A percentile compares a stretch with the other conserved stretches of the same genome.
Conservation (phyloP, 805 yeast species). For the Wickerhamomyces mucosus region DNA sequence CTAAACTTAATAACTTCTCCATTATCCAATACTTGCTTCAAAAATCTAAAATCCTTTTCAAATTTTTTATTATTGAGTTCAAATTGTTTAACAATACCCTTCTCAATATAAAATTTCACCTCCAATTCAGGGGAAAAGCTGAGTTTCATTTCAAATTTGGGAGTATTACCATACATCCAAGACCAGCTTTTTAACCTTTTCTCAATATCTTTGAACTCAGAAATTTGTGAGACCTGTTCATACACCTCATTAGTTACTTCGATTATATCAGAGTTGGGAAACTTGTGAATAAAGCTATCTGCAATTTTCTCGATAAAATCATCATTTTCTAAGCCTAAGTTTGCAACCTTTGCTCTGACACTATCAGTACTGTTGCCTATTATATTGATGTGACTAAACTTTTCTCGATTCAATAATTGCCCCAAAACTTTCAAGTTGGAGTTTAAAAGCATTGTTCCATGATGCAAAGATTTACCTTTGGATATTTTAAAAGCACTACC, state of each 20-base stretch:
- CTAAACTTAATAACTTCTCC: constrained; percentile 26
- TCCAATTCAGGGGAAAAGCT: constrained; percentile 21
- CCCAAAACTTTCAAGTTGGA: constrained; percentile 54
- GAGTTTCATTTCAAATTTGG: constrained; percentile 53
- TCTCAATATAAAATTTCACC: constrained; percentile 38
- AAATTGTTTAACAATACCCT: constrained; percentile 30
- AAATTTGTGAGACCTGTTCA: constrained; percentile 31
- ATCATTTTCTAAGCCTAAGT: constrained; percentile 38
- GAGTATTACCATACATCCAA: constrained; percentile 75
- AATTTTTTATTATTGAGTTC: constrained; percentile 10
- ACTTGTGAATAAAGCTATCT: constrained; percentile 21
- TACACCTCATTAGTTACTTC: constrained; percentile 21
- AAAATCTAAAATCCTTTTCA: constrained; percentile 25
- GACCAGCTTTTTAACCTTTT: constrained; percentile 44
- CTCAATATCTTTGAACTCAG: constrained; percentile 10
- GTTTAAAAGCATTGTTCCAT: constrained; percentile 85
- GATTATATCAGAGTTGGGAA: constrained; percentile 16
- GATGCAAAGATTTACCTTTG: constrained; percentile 78
- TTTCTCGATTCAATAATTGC: constrained; percentile 42
- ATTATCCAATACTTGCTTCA: constrained; percentile 20
- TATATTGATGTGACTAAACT: too few species aligned
- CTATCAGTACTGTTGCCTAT: constrained; percentile 54
- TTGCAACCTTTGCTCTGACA: constrained; percentile 72
- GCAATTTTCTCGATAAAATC: constrained; percentile 33
- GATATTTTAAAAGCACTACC: constrained; percentile 92